Evolutionary conservation across 2,329 filamentous ascomycete species (phyloP).

Genomic region (Colletotrichum horii): DNA sequence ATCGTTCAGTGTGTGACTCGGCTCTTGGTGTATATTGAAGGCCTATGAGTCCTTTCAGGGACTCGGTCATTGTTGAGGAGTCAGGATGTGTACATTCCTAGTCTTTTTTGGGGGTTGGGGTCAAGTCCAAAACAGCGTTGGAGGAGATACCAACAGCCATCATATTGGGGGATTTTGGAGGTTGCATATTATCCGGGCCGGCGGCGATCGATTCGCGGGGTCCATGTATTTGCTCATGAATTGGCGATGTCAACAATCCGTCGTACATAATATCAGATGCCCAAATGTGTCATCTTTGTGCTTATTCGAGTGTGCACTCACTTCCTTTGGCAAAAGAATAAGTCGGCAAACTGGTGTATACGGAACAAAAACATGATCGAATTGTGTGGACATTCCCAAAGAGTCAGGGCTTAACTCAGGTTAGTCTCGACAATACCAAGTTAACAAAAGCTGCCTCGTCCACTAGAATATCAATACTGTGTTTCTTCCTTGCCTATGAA

Average conservation of each 20-base stretch:
- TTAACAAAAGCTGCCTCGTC: neutral
- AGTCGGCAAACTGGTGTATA: rapidly evolving
- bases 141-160: neutral
- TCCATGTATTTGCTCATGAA: neutral
- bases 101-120: neutral
- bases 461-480: neutral
- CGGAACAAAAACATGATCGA: neutral
- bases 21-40: neutral
- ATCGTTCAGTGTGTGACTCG: conserved; percentile 11
- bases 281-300: neutral
- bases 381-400: neutral
- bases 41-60: neutral
- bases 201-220: neutral
- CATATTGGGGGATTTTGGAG: neutral
- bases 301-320: rapidly evolving
- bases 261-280: neutral
- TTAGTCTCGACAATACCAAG: neutral
- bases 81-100: neutral
- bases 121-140: neutral
- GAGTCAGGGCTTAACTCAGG: no score
- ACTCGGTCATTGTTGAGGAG: neutral
- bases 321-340: neutral
- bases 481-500: neutral
- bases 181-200: neutral
- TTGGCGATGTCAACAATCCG: neutral